phyloP scores from a whole-genome alignment of 2,329 filamentous ascomycete genomes.

The Nemania sp. region DNA sequence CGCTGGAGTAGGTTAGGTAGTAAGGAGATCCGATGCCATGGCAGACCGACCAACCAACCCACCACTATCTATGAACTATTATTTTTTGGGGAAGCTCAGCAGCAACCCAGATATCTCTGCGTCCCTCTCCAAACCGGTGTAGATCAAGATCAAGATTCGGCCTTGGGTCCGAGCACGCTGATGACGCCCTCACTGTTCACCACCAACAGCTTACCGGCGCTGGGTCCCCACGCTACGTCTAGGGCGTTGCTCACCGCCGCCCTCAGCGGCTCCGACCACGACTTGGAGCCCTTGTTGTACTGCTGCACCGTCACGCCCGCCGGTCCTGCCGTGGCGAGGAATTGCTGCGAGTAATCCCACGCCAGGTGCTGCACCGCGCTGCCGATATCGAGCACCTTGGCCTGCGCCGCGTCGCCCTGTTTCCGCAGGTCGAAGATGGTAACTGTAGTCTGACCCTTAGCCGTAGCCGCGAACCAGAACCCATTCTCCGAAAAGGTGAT shows the following conservation, averaged over 20 bases:
- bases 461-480: constrained; percentile 87
- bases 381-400: constrained; percentile 86
- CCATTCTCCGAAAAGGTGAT: constrained; percentile 95
- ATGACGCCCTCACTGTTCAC: constrained; percentile 77
- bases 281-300: constrained; percentile 84
- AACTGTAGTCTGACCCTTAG: constrained; percentile 76
- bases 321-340: constrained; percentile 79
- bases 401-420: constrained; percentile 77
- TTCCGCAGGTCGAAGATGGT: constrained; percentile 93
- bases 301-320: constrained; percentile 86
- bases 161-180: constrained; percentile 64
- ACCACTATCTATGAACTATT: too few species aligned
- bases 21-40: neutral
- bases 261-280: constrained; percentile 84
- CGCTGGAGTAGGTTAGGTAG: too few species aligned
- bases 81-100: too few species aligned
- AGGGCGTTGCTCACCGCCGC: constrained; percentile 71
- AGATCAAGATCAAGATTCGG: constrained; percentile 47
- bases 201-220: constrained; percentile 74
- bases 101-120: neutral
- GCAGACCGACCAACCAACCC: neutral
- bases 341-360: constrained; percentile 97
- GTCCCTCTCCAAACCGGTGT: neutral
- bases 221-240: constrained; percentile 76
- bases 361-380: constrained; percentile 74